Base-by-base conservation (phyloP, 192 early-diverging fungal species). In the Coemansia sp. region DNA sequence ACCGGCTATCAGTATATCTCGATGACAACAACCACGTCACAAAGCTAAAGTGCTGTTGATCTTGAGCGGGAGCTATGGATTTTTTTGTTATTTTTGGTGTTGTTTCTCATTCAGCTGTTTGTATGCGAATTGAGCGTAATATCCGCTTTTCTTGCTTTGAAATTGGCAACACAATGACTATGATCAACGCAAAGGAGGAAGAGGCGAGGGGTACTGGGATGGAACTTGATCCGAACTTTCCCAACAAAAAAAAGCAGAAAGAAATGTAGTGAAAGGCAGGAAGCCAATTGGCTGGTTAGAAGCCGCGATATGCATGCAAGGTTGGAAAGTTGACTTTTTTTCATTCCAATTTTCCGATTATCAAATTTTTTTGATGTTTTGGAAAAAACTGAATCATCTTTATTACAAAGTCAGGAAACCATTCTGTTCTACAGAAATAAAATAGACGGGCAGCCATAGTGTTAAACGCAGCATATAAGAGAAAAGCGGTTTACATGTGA, bases 1-100 rank as follows among this genome's bases (percentile, higher is more conserved):
- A 81, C 49, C 69, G 73, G n/a, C 43, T 75, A 26, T 72, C 70
- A 2, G 29, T 81, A 2, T 81, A 75, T 31, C 39, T 75, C 35
- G 79, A 81, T 39, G 72, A 80, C 34, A 46, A 81, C 56, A 81
- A 73, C 64, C 79, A 81, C 51, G 79, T 81, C 15, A 81, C 79
- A 52, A 81, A 72, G 64, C 73, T 75, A 6, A 76, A 81, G 51
- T 81, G 79, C 49, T 72, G 67, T 57, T 81, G 60, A 57, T 9
- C 9, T 48, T 37, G 35, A n/a, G n/a, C n/a, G n/a, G n/a, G n/a
- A n/a, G n/a, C n/a, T n/a, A n/a, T n/a, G n/a, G n/a, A n/a, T n/a
- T n/a, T n/a, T n/a, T n/a, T n/a, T n/a, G n/a, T n/a, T n/a, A n/a
- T n/a, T n/a, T n/a, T n/a, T n/a, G n/a, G 40, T 42, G 6, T 16